Base-by-base conservation (phyloP, 2,329 filamentous ascomycete genomes). In the Madurella fahalii region DNA sequence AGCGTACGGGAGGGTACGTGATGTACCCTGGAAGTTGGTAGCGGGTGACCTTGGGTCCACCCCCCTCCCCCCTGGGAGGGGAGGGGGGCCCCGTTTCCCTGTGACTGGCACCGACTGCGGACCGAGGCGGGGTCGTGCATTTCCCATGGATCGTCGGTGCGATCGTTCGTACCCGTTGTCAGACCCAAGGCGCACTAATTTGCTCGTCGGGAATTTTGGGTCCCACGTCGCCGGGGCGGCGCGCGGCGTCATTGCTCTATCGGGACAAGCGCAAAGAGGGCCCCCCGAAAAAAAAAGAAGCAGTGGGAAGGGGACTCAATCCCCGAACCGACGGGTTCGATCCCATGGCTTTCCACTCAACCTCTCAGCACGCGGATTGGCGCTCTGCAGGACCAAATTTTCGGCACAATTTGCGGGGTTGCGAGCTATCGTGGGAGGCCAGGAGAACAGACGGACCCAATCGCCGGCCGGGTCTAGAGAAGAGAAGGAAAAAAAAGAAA, bases 91-190 rank as follows among this genome's bases (percentile, higher is more conserved):
- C 3, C 25, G 57, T 61, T 58, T 53, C 61, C 66, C 62, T 64
- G 64, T 68, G 43, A 47, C 54, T 51, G 43, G 32, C 20, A 45
- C 42, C n/a, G 66, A 67, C 63, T 63, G 61, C 65, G 65, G 64
- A 63, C 63, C 64, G 67, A 67, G 64, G 68, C 68, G 67, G 55
- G 57, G 50, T 56, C 56, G 52, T 67, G 67, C 65, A 65, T 59
- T 45, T 11, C 31, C 43, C 40, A 45, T 48, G 56, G 57, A 58
- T 58, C 55, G 54, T 47, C 52, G 40, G 47, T 44, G 53, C 49
- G 55, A 53, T 60, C 55, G 52, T 47, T 52, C 17, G 37, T 32
- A 16, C 18, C 20, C 44, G 44, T 52, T 46, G 53, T 48, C 50
- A 46, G 46, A 30, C 16, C 41, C 4, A 25, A 16, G 7, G 11